Base-by-base conservation (phyloP, 345 rosid species). In the Excoecaria cochinchinensis region DNA sequence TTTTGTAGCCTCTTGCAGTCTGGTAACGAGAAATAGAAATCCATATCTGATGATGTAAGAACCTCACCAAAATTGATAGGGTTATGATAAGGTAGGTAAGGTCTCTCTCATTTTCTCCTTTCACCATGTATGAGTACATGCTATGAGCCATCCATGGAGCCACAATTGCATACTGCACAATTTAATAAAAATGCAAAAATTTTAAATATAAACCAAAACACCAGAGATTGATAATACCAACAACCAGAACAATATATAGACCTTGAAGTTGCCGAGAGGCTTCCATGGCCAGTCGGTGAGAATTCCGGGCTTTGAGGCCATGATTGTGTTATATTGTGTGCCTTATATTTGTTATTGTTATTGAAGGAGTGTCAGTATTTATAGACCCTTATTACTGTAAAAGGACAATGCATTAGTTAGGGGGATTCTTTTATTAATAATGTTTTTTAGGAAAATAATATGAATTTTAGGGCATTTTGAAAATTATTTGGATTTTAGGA, bases 21-120 rank as follows among this genome's bases (percentile, higher is more conserved):
- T 59, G 74, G 70, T 85, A 69, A 16, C 92, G 90, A 16, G 88
- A 80, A 6, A 85, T 44, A 5, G 80, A 69, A 39, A 89, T 85
- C 92, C 92, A 90, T 1, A 84, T 64, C 64, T 84, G 86, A 70
- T 87, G 84, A 70, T 90, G 92, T 69, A 90, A 69, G 39, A 86
- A 66, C 66, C 92, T 71, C 55, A 71, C 50, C n/a, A 89, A 57
- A n/a, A 81, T 10, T 17, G 62, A 52, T 0, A 83, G 84, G 68
- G 86, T 67, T 6, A 83, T 21, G 39, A 88, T 78, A 57, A 79
- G 73, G 79, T 80, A 79, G 15, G 56, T 0, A 31, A 84, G 59
- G 71, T 85, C 86, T 42, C 83, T 83, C 59, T 85, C 85, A 8
- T 72, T 59, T 31, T 71, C 80, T 38, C 63, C 76, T 3, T 8